Evolutionary conservation across 176 grass and related monocot species (phyloP).

Genomic region (Aechmea fasciata): DNA sequence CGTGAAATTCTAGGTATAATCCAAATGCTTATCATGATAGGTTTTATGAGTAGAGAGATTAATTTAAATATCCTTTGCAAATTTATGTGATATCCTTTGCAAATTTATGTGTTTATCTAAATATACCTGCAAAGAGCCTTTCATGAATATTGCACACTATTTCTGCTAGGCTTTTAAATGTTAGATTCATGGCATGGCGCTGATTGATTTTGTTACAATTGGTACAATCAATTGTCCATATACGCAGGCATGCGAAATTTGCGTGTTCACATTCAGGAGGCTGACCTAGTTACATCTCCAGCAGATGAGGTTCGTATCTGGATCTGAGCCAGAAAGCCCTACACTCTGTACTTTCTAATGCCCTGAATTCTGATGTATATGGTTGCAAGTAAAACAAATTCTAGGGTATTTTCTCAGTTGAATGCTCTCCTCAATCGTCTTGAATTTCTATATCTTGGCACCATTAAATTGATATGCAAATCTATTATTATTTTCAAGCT

Average conservation of each 20-base stretch:
- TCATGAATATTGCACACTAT: not conserved
- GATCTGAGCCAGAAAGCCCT: too few relatives aligned
- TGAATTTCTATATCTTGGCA: constrained; percentile 2
- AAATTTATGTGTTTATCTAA: not conserved
- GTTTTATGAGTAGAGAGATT: not conserved
- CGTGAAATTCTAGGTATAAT: constrained; percentile 75
- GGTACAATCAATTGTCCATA: constrained; percentile 9
- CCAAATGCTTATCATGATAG: constrained; percentile 7
- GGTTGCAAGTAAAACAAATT: too few relatives aligned
- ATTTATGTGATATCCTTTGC: not conserved
- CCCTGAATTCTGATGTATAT: too few relatives aligned
- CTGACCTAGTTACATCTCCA: constrained; percentile 40
- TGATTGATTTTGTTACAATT: constrained; percentile 4
- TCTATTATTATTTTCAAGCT: not conserved
- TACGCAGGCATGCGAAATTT: constrained; percentile 70
- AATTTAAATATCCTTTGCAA: not conserved
- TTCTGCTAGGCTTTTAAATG: not conserved
- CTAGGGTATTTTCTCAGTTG: too few relatives aligned
- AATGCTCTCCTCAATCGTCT: too few relatives aligned
- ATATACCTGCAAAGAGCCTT: not conserved
- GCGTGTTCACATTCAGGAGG: constrained; percentile 41
- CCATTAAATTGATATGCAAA: too few relatives aligned
- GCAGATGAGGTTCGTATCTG: constrained; percentile 52
- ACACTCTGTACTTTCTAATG: too few relatives aligned
- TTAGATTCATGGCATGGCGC: not conserved